Evolutionary conservation across 169 alveolate genomes (phyloP).

Genomic region (Sarcocystis neurona): DNA sequence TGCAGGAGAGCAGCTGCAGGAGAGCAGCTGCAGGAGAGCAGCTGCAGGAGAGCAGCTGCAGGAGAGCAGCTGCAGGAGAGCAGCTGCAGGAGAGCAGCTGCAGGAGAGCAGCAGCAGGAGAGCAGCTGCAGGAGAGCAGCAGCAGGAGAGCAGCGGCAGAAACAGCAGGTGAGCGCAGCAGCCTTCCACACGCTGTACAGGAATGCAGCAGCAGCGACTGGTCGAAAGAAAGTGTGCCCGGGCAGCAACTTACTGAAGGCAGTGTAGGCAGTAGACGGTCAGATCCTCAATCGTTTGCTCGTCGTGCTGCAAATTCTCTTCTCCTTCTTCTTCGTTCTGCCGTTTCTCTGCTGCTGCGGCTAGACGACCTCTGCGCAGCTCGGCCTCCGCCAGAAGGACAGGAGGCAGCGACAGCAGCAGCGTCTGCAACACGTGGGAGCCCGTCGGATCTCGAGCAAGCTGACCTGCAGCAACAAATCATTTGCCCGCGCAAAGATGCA

Average conservation of each 20-base stretch:
- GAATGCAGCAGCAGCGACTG: no score
- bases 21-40: no score
- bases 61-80: no score
- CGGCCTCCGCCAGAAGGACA: conserved; percentile 1
- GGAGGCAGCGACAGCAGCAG: conserved; percentile 34
- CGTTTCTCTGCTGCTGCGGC: neutral
- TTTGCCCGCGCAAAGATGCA: neutral
- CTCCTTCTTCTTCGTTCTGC: neutral
- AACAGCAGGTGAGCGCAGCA: no score
- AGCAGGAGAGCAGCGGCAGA: no score
- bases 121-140: no score
- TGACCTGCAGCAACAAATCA: neutral
- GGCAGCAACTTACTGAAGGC: neutral
- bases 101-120: no score
- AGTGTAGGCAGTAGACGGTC: neutral
- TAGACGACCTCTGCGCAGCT: neutral
- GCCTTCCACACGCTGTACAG: no score
- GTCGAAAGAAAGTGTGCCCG: no score
- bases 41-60: no score
- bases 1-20: no score
- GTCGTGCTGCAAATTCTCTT: neutral
- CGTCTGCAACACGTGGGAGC: conserved; percentile 60
- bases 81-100: no score
- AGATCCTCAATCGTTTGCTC: conserved; percentile 19
- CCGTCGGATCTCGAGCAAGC: conserved; percentile 40